phyloP scores from a whole-genome alignment of 768 basidiomycete genomes.

The Amanita thiersii region DNA sequence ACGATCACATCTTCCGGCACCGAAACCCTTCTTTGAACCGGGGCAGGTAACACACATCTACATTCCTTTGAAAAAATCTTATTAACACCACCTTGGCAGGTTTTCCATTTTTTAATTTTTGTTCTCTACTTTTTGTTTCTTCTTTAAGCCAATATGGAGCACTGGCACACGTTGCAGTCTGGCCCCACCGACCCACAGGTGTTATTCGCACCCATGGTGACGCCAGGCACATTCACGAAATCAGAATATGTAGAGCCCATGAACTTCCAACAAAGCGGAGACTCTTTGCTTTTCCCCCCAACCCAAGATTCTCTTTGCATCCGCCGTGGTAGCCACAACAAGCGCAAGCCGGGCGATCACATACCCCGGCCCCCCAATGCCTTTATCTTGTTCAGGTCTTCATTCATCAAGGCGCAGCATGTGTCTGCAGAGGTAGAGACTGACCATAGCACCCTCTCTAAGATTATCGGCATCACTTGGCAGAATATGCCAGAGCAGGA shows the following conservation, averaged over 20 bases:
- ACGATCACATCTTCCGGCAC: too few species aligned
- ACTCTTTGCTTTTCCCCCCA: constrained; percentile 55
- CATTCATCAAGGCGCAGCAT: constrained; percentile 73
- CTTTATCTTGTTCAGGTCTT: constrained; percentile 81
- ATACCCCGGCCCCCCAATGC: constrained; percentile 83
- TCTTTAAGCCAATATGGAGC: too few species aligned
- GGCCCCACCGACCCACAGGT: constrained; percentile 3
- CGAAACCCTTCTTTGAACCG: too few species aligned
- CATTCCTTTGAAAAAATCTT: too few species aligned
- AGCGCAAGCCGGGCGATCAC: constrained; percentile 67
- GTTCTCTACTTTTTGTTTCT: too few species aligned
- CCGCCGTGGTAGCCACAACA: constrained; percentile 47
- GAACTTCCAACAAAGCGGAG: constrained; percentile 16
- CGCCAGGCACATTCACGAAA: constrained; percentile 9
- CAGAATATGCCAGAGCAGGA: constrained; percentile 70
- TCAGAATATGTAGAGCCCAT: constrained; percentile 12
- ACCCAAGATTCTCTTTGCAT: constrained; percentile 24
- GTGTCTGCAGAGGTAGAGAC: constrained; percentile 74
- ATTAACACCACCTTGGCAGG: too few species aligned
- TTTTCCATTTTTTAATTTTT: too few species aligned
- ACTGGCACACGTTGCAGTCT: neutral
- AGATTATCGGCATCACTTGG: constrained; percentile 83
- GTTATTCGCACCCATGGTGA: constrained; percentile 10
- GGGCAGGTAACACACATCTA: too few species aligned
- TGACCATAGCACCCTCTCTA: constrained; percentile 76